phyloP scores from a whole-genome alignment of 1,284 basidiomycete genomes.

The Ganoderma boninense region DNA sequence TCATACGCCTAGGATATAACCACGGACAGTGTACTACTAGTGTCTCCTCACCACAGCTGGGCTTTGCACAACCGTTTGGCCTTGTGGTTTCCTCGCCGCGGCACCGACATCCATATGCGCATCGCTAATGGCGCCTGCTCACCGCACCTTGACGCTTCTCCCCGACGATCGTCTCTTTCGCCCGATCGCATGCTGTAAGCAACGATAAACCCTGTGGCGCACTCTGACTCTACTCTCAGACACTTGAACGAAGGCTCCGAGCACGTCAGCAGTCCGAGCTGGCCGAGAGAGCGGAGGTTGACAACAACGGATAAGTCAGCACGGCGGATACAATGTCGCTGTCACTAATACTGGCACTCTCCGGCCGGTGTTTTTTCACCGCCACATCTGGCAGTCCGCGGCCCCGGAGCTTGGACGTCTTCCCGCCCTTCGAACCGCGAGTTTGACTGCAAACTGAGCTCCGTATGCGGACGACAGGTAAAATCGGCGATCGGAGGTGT shows the following conservation, averaged over 20 bases:
- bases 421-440: not conserved
- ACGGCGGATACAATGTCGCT: not conserved
- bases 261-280: not conserved
- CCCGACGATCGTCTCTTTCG: not conserved
- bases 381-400: not conserved
- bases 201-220: not conserved
- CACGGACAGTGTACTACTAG: not conserved
- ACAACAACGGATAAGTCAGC: not conserved
- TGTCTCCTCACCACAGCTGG: not conserved
- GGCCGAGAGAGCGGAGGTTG: not conserved
- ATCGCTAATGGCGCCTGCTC: not conserved
- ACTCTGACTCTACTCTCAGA: not conserved
- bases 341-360: not conserved
- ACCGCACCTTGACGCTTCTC: not conserved
- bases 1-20: not conserved
- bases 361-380: not conserved
- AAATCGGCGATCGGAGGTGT: not conserved
- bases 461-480: not conserved
- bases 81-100: not conserved
- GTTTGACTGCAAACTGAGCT: not conserved
- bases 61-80: constrained; percentile 1
- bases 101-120: not conserved
- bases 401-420: not conserved
- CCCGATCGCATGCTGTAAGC: not conserved
- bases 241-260: not conserved